Evolutionary conservation across 2,329 filamentous ascomycete genomes (phyloP).

Genomic region (Neonectria coccinea): DNA sequence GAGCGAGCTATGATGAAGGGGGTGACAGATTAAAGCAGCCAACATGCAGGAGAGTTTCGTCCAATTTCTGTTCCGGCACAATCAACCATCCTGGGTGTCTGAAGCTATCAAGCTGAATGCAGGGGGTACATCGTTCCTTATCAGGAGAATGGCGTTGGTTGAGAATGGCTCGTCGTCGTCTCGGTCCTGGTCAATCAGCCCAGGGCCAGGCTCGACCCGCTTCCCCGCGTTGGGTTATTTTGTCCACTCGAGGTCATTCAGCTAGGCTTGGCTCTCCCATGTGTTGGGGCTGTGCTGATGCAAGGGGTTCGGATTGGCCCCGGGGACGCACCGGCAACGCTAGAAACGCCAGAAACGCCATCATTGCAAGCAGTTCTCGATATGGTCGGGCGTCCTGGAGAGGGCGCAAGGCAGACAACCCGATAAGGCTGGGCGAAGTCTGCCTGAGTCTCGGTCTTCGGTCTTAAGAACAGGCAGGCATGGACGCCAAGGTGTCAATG

Average conservation of each 20-base stretch:
- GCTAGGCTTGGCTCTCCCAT: slow-evolving; percentile 37
- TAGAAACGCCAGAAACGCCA: slow-evolving; percentile 33
- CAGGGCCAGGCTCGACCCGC: slow-evolving; percentile 12
- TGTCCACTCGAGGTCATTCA: slow-evolving; percentile 31
- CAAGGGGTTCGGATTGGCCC: slow-evolving; percentile 36
- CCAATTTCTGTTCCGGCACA: neutral
- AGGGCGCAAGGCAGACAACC: slow-evolving; percentile 37
- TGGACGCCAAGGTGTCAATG: slow-evolving; percentile 9
- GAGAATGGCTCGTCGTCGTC: slow-evolving; percentile 22
- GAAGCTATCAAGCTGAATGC: neutral
- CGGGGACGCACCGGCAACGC: slow-evolving; percentile 26
- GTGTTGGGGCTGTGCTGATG: slow-evolving; percentile 38
- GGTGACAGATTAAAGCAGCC: slow-evolving; percentile 6
- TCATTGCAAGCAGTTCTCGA: slow-evolving; percentile 22
- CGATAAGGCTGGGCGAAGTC: slow-evolving; percentile 24
- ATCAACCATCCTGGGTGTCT: neutral
- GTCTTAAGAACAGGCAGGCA: neutral
- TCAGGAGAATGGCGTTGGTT: neutral
- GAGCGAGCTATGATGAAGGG: slow-evolving; percentile 14
- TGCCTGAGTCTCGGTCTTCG: slow-evolving; percentile 5
- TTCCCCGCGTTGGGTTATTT: slow-evolving; percentile 26
- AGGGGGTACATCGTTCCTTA: neutral
- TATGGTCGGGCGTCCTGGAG: slow-evolving; percentile 24
- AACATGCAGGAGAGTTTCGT: neutral
- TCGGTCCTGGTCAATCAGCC: neutral